Conservation (phyloP, 2,329 filamentous ascomycete species). For the Fusarium odoratissimum region DNA sequence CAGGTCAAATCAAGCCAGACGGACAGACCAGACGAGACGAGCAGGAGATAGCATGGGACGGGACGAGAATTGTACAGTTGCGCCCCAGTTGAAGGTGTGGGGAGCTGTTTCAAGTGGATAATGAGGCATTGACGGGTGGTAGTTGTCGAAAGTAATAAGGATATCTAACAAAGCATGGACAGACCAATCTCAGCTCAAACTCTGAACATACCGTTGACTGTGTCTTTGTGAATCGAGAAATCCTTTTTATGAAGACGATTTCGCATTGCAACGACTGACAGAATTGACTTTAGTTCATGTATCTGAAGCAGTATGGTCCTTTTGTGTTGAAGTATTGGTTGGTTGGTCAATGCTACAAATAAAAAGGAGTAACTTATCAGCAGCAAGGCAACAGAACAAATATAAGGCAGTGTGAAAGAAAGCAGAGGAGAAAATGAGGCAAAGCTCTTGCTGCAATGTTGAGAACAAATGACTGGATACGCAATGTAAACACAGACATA, state of each 20-base stretch:
- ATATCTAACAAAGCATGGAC: background rate
- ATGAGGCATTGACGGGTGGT: slow-evolving; percentile 16
- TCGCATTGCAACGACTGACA: slow-evolving; percentile 44
- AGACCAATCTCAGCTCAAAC: background rate
- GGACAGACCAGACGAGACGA: slow-evolving; percentile 6
- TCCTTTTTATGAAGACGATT: slow-evolving; percentile 50
- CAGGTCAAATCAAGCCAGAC: background rate
- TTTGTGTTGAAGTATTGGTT: slow-evolving; percentile 3
- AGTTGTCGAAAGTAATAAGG: background rate
- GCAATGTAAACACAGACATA: slow-evolving; percentile 15
- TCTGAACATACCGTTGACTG: slow-evolving; percentile 38
- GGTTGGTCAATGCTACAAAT: slow-evolving; percentile 22
- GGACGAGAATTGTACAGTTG: slow-evolving; percentile 30
- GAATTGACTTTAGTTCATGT: background rate
- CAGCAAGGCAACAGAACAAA: background rate
- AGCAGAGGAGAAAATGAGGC: slow-evolving; percentile 3
- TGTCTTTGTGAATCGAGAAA: slow-evolving; percentile 52
- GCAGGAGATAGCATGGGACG: slow-evolving; percentile 15
- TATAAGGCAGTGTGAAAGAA: background rate
- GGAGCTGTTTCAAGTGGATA: slow-evolving; percentile 41
- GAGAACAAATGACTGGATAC: slow-evolving; percentile 7
- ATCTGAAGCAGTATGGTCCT: background rate
- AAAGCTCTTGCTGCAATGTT: background rate
- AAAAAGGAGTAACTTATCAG: background rate
- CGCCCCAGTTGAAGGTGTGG: slow-evolving; percentile 39